A percentile compares a stretch with the other conserved stretches of the same genome.
phyloP scores from a whole-genome alignment of 106 monocot species.

The Phalaenopsis equestris region DNA sequence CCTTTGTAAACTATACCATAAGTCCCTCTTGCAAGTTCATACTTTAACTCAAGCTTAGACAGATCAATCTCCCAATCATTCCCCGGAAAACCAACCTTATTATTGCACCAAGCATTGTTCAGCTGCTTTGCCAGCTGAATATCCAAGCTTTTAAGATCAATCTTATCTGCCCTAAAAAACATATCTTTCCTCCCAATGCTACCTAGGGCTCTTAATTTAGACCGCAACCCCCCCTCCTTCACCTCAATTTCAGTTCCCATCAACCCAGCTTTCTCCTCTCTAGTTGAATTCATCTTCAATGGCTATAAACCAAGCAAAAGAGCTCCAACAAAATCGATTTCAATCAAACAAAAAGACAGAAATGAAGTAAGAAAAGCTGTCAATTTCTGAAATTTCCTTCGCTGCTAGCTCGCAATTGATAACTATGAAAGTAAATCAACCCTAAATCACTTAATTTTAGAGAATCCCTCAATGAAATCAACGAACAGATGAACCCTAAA shows the following conservation, averaged over 20 bases:
- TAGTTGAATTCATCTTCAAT: background rate
- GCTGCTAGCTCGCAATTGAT: background rate
- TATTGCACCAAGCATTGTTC: conserved; percentile 48
- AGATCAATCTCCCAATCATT: conserved; percentile 79
- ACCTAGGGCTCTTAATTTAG: conserved; percentile 39
- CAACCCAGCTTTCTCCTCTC: background rate
- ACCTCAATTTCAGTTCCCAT: background rate
- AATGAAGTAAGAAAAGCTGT: background rate
- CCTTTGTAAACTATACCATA: conserved; percentile 74
- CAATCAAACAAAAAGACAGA: too few relatives aligned
- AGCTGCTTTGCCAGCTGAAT: conserved; percentile 57
- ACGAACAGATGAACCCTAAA: background rate
- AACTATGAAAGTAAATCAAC: background rate
- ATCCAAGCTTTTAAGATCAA: conserved; percentile 85
- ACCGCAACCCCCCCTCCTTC: conserved; percentile 16
- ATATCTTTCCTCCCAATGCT: conserved; percentile 53
- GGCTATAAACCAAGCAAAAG: background rate
- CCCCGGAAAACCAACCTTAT: conserved; percentile 20
- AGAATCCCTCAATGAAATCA: background rate
- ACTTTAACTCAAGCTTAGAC: conserved; percentile 41
- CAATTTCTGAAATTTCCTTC: background rate
- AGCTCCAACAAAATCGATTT: background rate
- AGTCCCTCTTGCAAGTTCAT: conserved; percentile 52
- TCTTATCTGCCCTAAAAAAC: conserved; percentile 72
- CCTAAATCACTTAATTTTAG: background rate